Conservation (phyloP, 1,284 basidiomycete genomes). For the Jaminaea rosea region DNA sequence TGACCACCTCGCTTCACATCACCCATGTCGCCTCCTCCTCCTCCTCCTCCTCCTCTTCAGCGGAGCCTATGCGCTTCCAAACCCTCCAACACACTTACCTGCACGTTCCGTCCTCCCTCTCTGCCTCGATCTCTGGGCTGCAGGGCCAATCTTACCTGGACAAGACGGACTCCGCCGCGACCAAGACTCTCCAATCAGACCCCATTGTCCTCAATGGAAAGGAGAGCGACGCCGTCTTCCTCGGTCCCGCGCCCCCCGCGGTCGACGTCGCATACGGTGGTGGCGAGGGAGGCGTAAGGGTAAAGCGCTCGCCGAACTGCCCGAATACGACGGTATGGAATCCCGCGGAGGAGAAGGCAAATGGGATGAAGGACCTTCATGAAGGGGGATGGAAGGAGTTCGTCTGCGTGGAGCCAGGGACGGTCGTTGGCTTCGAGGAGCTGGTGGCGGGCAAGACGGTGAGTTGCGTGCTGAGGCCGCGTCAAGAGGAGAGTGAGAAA, state of each 20-base stretch:
- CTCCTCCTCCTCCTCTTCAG: slow-evolving; percentile 10
- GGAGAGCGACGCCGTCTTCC: slow-evolving; percentile 10
- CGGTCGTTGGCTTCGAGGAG: slow-evolving; percentile 32
- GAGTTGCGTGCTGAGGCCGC: too few species aligned
- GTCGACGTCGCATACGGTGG: slow-evolving; percentile 16
- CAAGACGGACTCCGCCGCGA: slow-evolving; percentile 22
- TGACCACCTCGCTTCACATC: slow-evolving; percentile 38
- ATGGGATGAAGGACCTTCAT: slow-evolving; percentile 46
- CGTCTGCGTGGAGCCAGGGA: slow-evolving; percentile 48
- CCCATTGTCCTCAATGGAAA: slow-evolving; percentile 5
- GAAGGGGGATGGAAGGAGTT: slow-evolving; percentile 42
- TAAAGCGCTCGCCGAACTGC: slow-evolving; percentile 20
- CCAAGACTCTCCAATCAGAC: slow-evolving; percentile 8
- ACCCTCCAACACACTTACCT: slow-evolving; percentile 47
- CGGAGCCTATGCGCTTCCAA: slow-evolving; percentile 47
- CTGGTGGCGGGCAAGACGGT: slow-evolving; percentile 33
- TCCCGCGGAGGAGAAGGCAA: slow-evolving; percentile 42
- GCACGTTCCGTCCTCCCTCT: slow-evolving; percentile 34
- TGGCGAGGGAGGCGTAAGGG: slow-evolving; percentile 20
- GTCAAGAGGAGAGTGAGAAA: too few species aligned
- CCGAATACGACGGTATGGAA: slow-evolving; percentile 47
- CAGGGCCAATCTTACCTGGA: slow-evolving; percentile 23
- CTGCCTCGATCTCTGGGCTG: slow-evolving; percentile 20
- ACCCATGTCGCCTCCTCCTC: slow-evolving; percentile 15
- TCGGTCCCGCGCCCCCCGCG: slow-evolving; percentile 10